Evolutionary conservation across 164 flowering plant genomes (phyloP), one percentile per base, ranked within the genome.

Genomic region (Houttuynia cordata): DNA sequence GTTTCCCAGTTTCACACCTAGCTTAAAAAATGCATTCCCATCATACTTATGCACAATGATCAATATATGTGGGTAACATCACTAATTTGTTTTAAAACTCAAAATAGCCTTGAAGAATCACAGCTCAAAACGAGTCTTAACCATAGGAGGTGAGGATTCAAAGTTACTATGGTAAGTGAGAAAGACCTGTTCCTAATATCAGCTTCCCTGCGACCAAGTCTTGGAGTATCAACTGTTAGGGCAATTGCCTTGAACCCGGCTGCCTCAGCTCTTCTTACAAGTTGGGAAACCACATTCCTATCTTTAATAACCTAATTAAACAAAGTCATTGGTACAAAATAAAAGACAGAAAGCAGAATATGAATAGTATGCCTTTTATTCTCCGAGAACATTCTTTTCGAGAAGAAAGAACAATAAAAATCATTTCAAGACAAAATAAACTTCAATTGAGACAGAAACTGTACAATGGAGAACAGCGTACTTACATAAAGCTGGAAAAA

Each of bases 201-300:
- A 71, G 93, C 81, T 68, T 92, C 98, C 68, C 96, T 81, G 53
- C 98, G 85, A 8, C 98, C 98, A 15, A 89, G 87, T 60, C 82
- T 76, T 52, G 98, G 98, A 53, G 96, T 85, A 68, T 92, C 96
- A 45, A 87, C 96, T 53, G 96, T 87, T 20, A 92, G 90, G 56
- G 84, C 98, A 74, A 92, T 89, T 20, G 96, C 98, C 75, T 87
- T 92, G 71, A 83, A 89, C n/a, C 96, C 96, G 67, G 93, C 91
- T 71, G 79, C 80, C 71, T 92, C 96, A 60, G 98, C 98, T 75
- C 98, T 81, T 70, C 83, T 76, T 24, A 92, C 96, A 51, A 92
- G 93, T 69, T 84, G 91, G 17, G 68, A 76, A 57, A 84, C 92
- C 52, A 89, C 84, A 68, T 84, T 79, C 63, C 98, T 81, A 71